Conservation (phyloP, 2,329 filamentous ascomycete species). For the Amauroascus verrucosus region DNA sequence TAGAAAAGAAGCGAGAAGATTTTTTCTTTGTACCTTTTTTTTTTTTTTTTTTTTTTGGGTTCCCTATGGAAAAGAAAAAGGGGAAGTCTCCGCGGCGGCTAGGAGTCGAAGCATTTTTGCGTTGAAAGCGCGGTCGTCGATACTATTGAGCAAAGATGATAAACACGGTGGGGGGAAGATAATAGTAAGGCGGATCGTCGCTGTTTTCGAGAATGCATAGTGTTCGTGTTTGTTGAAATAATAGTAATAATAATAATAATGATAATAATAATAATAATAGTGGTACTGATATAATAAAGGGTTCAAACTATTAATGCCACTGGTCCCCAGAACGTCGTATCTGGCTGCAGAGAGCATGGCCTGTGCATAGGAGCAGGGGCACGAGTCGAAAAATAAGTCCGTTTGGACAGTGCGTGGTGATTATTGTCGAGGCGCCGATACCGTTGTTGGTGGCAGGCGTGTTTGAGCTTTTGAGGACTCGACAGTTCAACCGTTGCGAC, state of each 20-base stretch:
- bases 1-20: background rate
- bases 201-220: constrained; percentile 8
- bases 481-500: background rate
- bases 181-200: constrained; percentile 3
- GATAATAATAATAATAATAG: background rate
- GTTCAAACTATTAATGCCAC: constrained; percentile 9
- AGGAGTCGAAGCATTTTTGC: background rate
- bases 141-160: no score
- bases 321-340: constrained; percentile 12
- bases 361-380: constrained; percentile 12
- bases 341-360: constrained; percentile 13
- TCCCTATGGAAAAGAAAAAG: background rate
- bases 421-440: background rate
- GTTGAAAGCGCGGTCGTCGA: background rate
- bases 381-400: background rate
- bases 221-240: constrained; percentile 10
- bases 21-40: no score
- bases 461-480: background rate
- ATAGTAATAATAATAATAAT: background rate
- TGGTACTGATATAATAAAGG: constrained; percentile 1
- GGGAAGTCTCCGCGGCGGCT: background rate
- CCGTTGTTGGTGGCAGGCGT: background rate
- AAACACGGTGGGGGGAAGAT: background rate
- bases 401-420: background rate
- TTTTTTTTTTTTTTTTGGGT: no score